Evolutionary conservation across 177 flowering plant genomes (phyloP).

Genomic region (Vitis hybrid): DNA sequence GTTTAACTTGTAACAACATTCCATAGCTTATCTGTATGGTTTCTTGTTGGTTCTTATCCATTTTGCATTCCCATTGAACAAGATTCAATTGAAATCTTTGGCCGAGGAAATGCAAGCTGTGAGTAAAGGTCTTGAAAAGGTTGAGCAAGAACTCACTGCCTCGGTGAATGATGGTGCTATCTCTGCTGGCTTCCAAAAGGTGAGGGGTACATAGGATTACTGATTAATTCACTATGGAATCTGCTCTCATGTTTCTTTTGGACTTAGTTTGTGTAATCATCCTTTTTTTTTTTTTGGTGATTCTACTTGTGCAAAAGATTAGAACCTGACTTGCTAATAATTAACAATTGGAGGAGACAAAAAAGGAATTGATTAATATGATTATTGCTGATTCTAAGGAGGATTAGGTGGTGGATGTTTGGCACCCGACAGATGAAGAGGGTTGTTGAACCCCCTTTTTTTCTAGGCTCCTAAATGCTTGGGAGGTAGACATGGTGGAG

Average conservation of each 20-base stretch:
- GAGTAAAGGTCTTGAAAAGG: constrained; percentile 98
- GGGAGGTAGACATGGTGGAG: no score
- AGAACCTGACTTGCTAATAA: neutral
- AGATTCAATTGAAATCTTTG: constrained; percentile 92
- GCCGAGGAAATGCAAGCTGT: constrained; percentile 99
- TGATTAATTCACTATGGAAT: constrained; percentile 1
- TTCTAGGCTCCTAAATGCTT: no score
- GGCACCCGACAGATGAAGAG: no score
- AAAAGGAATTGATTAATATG: neutral
- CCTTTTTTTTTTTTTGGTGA: neutral
- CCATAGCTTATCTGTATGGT: neutral
- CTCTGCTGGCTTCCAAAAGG: constrained; percentile 85
- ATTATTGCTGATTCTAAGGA: no score
- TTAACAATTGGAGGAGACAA: neutral
- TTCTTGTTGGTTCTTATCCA: neutral
- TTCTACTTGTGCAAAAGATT: neutral
- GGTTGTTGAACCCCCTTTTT: no score
- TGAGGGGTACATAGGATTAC: constrained; percentile 20
- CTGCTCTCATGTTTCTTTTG: neutral
- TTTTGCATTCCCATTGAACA: neutral
- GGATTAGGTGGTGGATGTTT: no score
- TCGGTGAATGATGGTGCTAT: constrained; percentile 88
- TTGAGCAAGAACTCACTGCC: constrained; percentile 89
- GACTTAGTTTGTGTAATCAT: neutral
- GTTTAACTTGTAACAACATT: neutral